Evolutionary conservation across 2,329 filamentous ascomycete species (phyloP).

Genomic region (Biscogniauxia sp.): DNA sequence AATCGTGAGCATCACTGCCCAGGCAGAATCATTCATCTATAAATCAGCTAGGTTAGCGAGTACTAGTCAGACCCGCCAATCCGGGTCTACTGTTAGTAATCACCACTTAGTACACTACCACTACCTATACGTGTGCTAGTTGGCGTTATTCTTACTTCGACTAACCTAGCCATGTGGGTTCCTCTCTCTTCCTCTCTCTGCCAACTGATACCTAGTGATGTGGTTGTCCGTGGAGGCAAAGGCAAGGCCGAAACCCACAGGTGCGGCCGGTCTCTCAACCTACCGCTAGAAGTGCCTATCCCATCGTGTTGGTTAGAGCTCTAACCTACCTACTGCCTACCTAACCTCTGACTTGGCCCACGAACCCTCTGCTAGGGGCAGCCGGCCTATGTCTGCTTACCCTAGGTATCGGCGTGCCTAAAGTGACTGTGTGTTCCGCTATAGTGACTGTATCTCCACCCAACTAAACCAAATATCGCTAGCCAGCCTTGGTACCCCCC

Average conservation of each 20-base stretch:
- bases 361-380: not conserved
- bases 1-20: not conserved
- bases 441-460: too few species aligned
- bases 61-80: not conserved
- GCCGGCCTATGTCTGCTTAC: not conserved
- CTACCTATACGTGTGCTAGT: not conserved
- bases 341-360: not conserved
- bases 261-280: not conserved
- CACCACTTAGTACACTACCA: not conserved
- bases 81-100: not conserved
- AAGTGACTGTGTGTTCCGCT: too few species aligned
- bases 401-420: too few species aligned
- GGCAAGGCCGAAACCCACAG: too few species aligned
- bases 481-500: too few species aligned
- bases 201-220: not conserved
- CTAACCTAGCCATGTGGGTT: not conserved
- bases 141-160: not conserved
- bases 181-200: not conserved
- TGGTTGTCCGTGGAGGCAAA: not conserved
- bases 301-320: not conserved
- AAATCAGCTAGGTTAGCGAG: not conserved
- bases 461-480: too few species aligned
- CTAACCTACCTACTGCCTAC: too few species aligned
- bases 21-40: not conserved
- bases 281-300: not conserved